A percentile compares a stretch with the other conserved stretches of the same genome.
Evolutionary conservation across 2,329 filamentous ascomycete species (phyloP).

Genomic region (Chaetothyriales sp.): DNA sequence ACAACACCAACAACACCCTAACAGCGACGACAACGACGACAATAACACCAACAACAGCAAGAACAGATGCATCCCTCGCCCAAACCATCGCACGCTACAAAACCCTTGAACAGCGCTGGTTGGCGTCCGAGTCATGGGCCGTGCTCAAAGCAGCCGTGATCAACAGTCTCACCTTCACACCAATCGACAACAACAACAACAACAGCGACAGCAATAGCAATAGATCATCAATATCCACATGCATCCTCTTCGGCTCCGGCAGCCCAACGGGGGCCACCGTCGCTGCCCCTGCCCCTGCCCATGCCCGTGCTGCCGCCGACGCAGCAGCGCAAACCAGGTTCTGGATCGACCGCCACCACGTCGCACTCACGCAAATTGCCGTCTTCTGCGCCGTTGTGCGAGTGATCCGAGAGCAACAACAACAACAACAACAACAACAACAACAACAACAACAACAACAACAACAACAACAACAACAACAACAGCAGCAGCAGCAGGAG

Average conservation of each 20-base stretch:
- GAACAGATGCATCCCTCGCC: not conserved
- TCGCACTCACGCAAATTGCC: conserved; percentile 10
- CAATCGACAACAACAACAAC: not conserved
- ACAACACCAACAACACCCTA: not conserved
- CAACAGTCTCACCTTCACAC: not conserved
- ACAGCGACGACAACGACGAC: not conserved
- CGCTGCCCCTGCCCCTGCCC: conserved; percentile 20
- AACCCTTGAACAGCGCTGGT: not conserved
- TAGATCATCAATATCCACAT: conserved; percentile 1
- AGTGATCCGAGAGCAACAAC: conserved; percentile 1
- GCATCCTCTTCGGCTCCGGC: conserved; percentile 10
- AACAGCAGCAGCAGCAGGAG: no score
- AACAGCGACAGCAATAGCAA: not conserved
- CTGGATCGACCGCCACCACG: conserved; percentile 10
- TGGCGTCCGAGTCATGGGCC: not conserved
- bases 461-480: not conserved
- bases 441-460: not conserved
- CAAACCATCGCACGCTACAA: not conserved
- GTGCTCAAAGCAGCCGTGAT: not conserved
- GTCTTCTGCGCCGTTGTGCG: conserved; percentile 6
- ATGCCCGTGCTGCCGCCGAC: conserved; percentile 31
- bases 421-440: not conserved
- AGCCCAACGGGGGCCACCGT: conserved; percentile 10
- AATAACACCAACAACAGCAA: not conserved
- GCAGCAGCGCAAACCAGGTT: conserved; percentile 13